Conservation (phyloP, 441 rosid species). For the Mallotus japonicus region DNA sequence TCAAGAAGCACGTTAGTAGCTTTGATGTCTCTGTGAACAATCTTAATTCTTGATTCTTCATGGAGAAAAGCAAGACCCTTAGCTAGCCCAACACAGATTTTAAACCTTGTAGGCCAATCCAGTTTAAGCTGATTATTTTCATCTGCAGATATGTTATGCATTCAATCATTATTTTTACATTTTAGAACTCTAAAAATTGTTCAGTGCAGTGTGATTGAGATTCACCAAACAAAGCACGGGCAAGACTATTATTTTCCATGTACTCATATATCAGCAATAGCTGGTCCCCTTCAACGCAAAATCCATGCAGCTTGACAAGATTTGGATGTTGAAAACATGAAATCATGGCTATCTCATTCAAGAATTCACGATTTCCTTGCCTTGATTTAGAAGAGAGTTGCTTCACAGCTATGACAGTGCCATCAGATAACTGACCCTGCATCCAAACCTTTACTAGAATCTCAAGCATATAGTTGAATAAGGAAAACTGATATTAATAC, state of each 20-base stretch:
- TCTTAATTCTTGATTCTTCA: constrained; percentile 69
- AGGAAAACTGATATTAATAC: background rate
- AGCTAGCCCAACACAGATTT: constrained; percentile 60
- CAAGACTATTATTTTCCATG: constrained; percentile 58
- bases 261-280: constrained; percentile 55
- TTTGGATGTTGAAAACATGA: constrained; percentile 55
- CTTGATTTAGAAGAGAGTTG: constrained; percentile 77
- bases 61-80: constrained; percentile 75
- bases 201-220: background rate
- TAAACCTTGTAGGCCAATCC: constrained; percentile 65
- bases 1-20: constrained; percentile 82
- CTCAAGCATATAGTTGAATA: background rate
- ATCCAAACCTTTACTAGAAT: constrained; percentile 8
- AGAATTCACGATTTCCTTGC: constrained; percentile 82
- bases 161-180: background rate
- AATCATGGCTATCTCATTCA: constrained; percentile 77
- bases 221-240: constrained; percentile 55
- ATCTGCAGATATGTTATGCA: constrained; percentile 5
- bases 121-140: constrained; percentile 52
- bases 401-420: constrained; percentile 68
- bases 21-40: constrained; percentile 83
- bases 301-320: constrained; percentile 57
- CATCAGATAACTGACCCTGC: constrained; percentile 64
- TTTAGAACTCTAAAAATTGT: background rate
- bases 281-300: constrained; percentile 56